Evolutionary conservation across 352 stramenopile genomes (phyloP).

Genomic region (Pythium pyrilobum): DNA sequence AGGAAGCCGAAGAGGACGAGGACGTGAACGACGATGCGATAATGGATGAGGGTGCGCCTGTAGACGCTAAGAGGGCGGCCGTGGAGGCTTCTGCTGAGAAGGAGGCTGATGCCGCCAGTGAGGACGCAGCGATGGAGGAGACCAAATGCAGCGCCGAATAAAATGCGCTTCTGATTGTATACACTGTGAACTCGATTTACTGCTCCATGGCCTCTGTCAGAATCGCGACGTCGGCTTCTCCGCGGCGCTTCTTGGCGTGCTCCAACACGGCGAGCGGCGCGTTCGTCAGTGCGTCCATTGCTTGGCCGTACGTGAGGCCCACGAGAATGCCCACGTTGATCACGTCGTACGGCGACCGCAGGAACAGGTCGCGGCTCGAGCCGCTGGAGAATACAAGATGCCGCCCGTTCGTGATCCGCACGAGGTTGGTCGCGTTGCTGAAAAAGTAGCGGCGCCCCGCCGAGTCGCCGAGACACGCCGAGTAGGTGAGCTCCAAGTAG

Average conservation of each 20-base stretch:
- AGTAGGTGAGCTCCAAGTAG: constrained; percentile 81
- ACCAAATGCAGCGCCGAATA: constrained; percentile 10
- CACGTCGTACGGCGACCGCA: constrained; percentile 79
- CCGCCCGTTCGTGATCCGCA: constrained; percentile 60
- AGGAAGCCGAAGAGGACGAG: constrained; percentile 19
- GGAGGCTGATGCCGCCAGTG: neutral
- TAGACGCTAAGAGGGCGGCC: constrained; percentile 1
- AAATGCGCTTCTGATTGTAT: too few relatives aligned
- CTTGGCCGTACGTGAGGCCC: constrained; percentile 65
- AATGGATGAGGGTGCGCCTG: constrained; percentile 2
- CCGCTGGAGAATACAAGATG: constrained; percentile 73
- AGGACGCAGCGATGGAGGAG: constrained; percentile 24
- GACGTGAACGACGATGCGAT: constrained; percentile 14
- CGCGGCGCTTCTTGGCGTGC: constrained; percentile 51
- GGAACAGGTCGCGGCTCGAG: constrained; percentile 63
- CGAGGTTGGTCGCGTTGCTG: constrained; percentile 74
- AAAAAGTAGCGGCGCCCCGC: constrained; percentile 81
- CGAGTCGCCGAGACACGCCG: constrained; percentile 67
- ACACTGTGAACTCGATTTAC: neutral
- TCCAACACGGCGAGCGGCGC: constrained; percentile 50
- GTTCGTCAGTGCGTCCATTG: constrained; percentile 57
- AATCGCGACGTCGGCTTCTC: constrained; percentile 40
- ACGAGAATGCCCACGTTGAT: constrained; percentile 74
- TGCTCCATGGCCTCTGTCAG: constrained; percentile 39
- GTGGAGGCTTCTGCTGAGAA: neutral